Evolutionary conservation across 208 protist species (phyloP).

Genomic region (Wallacemonas rigidus): DNA sequence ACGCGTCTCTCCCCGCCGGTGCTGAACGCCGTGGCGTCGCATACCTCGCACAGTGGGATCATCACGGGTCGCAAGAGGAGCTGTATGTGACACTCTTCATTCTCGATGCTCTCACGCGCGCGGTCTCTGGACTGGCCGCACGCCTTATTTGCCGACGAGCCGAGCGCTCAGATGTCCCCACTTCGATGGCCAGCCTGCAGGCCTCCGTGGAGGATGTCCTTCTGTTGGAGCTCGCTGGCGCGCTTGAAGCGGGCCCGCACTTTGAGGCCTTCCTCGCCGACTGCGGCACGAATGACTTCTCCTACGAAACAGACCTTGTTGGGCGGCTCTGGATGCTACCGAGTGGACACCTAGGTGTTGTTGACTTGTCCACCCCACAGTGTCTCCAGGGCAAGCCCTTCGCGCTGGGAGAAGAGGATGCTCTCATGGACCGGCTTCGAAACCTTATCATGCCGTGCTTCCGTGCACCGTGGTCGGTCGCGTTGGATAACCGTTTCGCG

Average conservation of each 20-base stretch:
- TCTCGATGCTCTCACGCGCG: background rate
- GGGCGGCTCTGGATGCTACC: slow-evolving; percentile 22
- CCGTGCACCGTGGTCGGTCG: slow-evolving; percentile 1
- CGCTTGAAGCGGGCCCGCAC: slow-evolving; percentile 18
- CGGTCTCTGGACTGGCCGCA: background rate
- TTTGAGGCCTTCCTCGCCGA: background rate
- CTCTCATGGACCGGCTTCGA: too few relatives aligned
- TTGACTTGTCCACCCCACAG: too few relatives aligned
- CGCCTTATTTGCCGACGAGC: background rate
- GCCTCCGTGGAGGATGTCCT: slow-evolving; percentile 30
- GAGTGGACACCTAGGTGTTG: background rate
- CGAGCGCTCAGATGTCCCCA: slow-evolving; percentile 1
- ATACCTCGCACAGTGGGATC: slow-evolving; percentile 4
- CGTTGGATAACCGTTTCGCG: slow-evolving; percentile 17
- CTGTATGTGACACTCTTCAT: slow-evolving; percentile 4
- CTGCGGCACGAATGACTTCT: slow-evolving; percentile 1
- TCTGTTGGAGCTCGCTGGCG: slow-evolving; percentile 32
- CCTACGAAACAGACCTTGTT: slow-evolving; percentile 11
- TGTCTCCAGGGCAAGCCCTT: too few relatives aligned
- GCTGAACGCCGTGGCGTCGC: background rate
- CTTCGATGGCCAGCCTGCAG: background rate
- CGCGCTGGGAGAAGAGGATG: too few relatives aligned
- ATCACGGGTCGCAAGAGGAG: slow-evolving; percentile 7
- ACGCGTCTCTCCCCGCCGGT: too few relatives aligned
- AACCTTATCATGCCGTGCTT: too few relatives aligned